Percentiles rank a stretch among this genome's conserved stretches.
Conservation (phyloP, 108 stramenopile genomes). For the Aurantiochytrium sp. region DNA sequence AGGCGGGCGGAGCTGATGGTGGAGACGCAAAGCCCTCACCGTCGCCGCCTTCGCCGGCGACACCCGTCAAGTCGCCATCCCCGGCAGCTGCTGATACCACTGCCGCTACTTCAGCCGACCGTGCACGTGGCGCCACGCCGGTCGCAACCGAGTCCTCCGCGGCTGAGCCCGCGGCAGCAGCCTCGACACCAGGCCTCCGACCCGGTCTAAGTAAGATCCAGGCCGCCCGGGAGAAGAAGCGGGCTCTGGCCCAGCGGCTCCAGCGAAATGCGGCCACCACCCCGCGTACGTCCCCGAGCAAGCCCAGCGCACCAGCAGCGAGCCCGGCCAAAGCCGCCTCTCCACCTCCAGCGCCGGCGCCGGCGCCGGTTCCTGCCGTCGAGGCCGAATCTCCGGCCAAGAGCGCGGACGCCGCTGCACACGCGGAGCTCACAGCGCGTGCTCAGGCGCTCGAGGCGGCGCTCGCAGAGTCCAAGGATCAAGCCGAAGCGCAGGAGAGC, state of each 20-base stretch:
- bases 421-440: background rate
- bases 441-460: background rate
- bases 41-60: too few relatives aligned
- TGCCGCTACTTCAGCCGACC: too few relatives aligned
- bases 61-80: too few relatives aligned
- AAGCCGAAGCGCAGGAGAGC: background rate
- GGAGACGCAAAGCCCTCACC: too few relatives aligned
- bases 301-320: background rate
- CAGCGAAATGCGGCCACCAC: background rate
- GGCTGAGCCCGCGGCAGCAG: background rate
- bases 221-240: conserved; percentile 19
- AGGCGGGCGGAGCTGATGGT: too few relatives aligned
- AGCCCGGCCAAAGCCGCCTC: too few relatives aligned
- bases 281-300: background rate
- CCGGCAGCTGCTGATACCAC: too few relatives aligned
- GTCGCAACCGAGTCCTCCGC: background rate
- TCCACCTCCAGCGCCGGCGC: too few relatives aligned
- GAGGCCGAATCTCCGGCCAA: background rate
- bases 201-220: background rate
- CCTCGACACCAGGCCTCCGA: background rate
- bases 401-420: background rate
- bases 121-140: too few relatives aligned
- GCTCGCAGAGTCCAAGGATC: background rate
- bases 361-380: too few relatives aligned
- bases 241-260: background rate